Evolutionary conservation across 768 basidiomycete species (phyloP), one percentile per base, ranked within the genome.

Genomic region (Suillus subalutaceus): DNA sequence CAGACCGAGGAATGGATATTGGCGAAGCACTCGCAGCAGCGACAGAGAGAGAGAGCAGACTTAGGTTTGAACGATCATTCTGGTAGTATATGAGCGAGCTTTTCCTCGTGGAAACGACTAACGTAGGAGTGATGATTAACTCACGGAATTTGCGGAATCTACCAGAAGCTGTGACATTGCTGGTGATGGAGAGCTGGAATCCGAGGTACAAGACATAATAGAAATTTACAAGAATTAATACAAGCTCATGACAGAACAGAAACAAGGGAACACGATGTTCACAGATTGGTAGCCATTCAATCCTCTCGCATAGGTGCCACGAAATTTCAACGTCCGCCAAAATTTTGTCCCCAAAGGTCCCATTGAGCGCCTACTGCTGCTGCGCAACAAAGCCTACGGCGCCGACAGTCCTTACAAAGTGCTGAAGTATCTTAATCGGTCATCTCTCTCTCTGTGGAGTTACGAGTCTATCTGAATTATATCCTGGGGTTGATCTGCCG

Each of bases 1-100:
- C 63, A 53, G 66, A 68, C 44, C 55, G 67, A 60, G 70, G 59
- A 52, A 82, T 70, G 30, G 83, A 76, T 55, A 88, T 83, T 55
- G 88, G 86, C 0, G 72, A 72, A 43, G 82, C 85, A 62, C 71
- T 82, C 41, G 83, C 81, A 10, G 89, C 89, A 9, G 84, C 88
- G 46, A 88, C 79, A 67, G 91, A 91, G 63, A 93, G 78, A 7
- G 90, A 91, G 50, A 92, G 84, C 26, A 92, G 80, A 71, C 89
- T 90, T 58, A 68, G 68, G 57, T 66, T 67, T 26, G 65, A 38
- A 30, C 68, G 55, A 43, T 61, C 65, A 46, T 52, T 65, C 68
- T 70, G 67, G 35, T 30, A 30, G 46, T 9, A 41, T 6, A 23
- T 41, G 46, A 58, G 48, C 32, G n/a, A 30, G 26, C 2, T 20